These are phyloP conservation scores for Gyromitra esculenta DNA, from an alignment of 2,329 filamentous ascomycete genomes.

Conservation along the genomic window DNA sequence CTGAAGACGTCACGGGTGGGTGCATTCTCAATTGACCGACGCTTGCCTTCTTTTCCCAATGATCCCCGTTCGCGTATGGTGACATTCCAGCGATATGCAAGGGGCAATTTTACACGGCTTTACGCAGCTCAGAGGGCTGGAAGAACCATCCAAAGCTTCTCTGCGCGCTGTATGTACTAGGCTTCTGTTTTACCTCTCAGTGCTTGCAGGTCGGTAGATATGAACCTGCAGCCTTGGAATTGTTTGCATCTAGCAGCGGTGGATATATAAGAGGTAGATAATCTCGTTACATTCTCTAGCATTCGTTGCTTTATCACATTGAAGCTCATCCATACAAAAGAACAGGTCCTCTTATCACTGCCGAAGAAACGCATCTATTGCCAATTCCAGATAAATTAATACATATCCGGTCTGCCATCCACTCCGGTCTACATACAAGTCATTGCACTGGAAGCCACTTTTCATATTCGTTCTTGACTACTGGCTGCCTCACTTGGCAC, in stretches of 20 bases:
- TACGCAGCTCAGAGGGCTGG: conserved; percentile 33
- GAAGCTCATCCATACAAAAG: background rate
- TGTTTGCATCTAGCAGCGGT: conserved; percentile 1
- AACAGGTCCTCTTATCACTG: background rate
- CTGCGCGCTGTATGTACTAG: conserved; percentile 17
- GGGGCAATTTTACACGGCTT: conserved; percentile 37
- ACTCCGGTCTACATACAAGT: conserved; percentile 4
- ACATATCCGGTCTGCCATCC: background rate
- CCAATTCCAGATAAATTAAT: background rate
- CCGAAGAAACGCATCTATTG: conserved; percentile 1
- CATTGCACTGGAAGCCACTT: background rate
- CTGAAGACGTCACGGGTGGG: conserved; percentile 41
- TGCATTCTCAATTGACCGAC: conserved; percentile 31
- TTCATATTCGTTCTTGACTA: background rate
- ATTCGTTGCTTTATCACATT: conserved; percentile 23
- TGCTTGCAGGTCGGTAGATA: conserved; percentile 28
- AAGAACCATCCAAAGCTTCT: conserved; percentile 40
- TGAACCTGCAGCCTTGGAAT: conserved; percentile 41
- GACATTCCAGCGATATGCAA: conserved; percentile 45
- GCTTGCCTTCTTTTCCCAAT: conserved; percentile 31
- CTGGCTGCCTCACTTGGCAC: background rate
- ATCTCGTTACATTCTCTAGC: conserved; percentile 29
- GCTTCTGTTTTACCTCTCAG: conserved; percentile 39
- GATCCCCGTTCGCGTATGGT: conserved; percentile 33
- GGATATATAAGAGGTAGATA: conserved; percentile 40